phyloP scores from a whole-genome alignment of 495 filamentous ascomycete species.

The Barbatosphaeria neglecta region DNA sequence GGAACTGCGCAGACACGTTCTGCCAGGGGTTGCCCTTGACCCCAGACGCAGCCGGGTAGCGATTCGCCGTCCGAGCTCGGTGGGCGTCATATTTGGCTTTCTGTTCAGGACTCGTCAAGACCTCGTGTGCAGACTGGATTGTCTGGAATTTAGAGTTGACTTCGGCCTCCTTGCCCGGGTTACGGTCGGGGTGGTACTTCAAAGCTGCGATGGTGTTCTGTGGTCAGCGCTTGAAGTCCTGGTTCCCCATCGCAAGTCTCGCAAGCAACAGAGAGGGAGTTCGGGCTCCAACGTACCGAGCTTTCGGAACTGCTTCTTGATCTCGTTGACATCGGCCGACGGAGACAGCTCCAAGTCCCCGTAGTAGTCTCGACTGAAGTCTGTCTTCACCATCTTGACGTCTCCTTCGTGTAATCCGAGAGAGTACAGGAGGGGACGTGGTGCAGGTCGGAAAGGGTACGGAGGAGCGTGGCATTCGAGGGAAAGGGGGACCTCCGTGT shows the following conservation, averaged over 20 bases:
- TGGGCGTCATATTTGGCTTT: slow-evolving; percentile 69
- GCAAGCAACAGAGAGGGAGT: background rate
- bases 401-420: background rate
- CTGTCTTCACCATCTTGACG: slow-evolving; percentile 60
- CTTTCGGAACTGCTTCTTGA: slow-evolving; percentile 80
- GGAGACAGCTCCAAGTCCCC: slow-evolving; percentile 61
- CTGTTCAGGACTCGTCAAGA: slow-evolving; percentile 56
- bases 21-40: slow-evolving; percentile 43
- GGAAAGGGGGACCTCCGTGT: no score
- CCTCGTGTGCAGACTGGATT: slow-evolving; percentile 77
- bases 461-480: no score
- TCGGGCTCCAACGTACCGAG: slow-evolving; percentile 44
- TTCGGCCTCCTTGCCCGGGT: slow-evolving; percentile 68
- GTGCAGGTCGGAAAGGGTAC: background rate
- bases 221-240: slow-evolving; percentile 2
- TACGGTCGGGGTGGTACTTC: slow-evolving; percentile 81
- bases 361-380: slow-evolving; percentile 73
- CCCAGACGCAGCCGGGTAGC: slow-evolving; percentile 29
- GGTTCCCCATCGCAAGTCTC: no score
- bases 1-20: slow-evolving; percentile 30
- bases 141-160: slow-evolving; percentile 71
- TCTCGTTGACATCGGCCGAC: slow-evolving; percentile 53
- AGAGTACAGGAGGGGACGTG: background rate
- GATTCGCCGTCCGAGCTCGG: slow-evolving; percentile 26
- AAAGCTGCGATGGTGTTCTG: slow-evolving; percentile 41